Evolutionary conservation across 495 filamentous ascomycete species (phyloP), one percentile per base, ranked within the genome.

Genomic region (Hyaloscypha finlandica): DNA sequence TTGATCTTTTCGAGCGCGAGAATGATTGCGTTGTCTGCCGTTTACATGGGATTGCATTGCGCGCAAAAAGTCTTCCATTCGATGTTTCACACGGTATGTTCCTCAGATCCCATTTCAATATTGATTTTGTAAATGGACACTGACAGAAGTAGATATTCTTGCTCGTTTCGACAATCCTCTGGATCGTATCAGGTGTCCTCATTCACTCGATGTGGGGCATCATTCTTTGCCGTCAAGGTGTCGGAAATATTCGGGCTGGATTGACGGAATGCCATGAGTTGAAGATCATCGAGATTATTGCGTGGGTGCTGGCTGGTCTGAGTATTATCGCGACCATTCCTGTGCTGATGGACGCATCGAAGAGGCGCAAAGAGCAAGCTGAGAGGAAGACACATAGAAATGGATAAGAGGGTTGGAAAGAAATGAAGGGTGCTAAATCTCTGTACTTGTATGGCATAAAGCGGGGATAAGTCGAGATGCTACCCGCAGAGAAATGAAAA

Each of bases 241-340:
- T 67, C 4, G 65, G 65, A 11, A 4, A 56, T 39, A 48, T 67
- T 20, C n/a, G 48, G 19, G 65, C 58, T 29, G 65, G 65, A 2
- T 25, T 67, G 31, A 67, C 65, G 6, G 65, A 67, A 45, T 67
- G 65, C 25, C 65, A 67, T 48, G 65, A 67, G 58, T 22, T 67
- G 57, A 67, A 67, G 64, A 67, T 67, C 20, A 67, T 67, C 30
- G 65, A 67, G 58, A 67, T 67, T 30, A 67, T 67, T 61, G 57
- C 65, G 11, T 67, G 65, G 65, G 65, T 67, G 2, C 31, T 67
- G 19, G 65, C 57, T 8, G 65, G 9, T 11, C 32, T 56, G 3
- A 67, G 65, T 56, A 48, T 67, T 16, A 14, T 67, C 14, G 65
- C 65, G 3, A 61, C 65, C 2, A 56, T 67, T 30, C 42, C 58